A percentile compares a stretch with the other conserved stretches of the same genome.
phyloP scores from a whole-genome alignment of 495 filamentous ascomycete species.

The Penicillium chermesinum region DNA sequence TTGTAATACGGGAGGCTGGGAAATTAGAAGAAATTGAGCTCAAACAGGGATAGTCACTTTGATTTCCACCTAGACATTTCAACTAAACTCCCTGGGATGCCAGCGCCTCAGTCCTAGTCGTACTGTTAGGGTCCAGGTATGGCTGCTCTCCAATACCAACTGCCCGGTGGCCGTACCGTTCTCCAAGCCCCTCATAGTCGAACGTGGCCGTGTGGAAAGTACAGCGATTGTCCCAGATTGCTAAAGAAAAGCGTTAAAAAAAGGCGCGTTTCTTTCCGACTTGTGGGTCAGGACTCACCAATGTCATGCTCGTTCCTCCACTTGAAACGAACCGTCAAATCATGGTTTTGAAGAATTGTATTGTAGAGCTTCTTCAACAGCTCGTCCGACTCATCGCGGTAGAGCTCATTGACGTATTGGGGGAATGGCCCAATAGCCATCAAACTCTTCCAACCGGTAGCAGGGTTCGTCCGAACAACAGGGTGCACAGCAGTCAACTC shows the following conservation, averaged over 20 bases:
- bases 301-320: conserved; percentile 57
- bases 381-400: conserved; percentile 29
- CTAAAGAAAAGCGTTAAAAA: conserved; percentile 17
- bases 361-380: conserved; percentile 37
- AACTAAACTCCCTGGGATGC: conserved; percentile 1
- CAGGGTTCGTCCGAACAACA: conserved; percentile 68
- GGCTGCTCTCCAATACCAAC: conserved; percentile 62
- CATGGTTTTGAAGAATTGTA: conserved; percentile 66
- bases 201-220: conserved; percentile 67
- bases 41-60: too few species aligned
- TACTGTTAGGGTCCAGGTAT: conserved; percentile 49
- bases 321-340: conserved; percentile 63
- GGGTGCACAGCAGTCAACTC: conserved; percentile 61
- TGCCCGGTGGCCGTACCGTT: conserved; percentile 53
- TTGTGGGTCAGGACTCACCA: conserved; percentile 18
- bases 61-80: background rate
- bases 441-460: conserved; percentile 73
- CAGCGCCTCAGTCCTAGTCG: conserved; percentile 35
- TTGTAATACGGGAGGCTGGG: too few species aligned
- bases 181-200: conserved; percentile 60
- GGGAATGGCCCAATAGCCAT: conserved; percentile 62
- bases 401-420: conserved; percentile 56
- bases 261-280: background rate
- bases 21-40: too few species aligned
- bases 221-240: conserved; percentile 74